phyloP scores from a whole-genome alignment of 2,329 filamentous ascomycete genomes.

The Magnaporthiopsis poae region DNA sequence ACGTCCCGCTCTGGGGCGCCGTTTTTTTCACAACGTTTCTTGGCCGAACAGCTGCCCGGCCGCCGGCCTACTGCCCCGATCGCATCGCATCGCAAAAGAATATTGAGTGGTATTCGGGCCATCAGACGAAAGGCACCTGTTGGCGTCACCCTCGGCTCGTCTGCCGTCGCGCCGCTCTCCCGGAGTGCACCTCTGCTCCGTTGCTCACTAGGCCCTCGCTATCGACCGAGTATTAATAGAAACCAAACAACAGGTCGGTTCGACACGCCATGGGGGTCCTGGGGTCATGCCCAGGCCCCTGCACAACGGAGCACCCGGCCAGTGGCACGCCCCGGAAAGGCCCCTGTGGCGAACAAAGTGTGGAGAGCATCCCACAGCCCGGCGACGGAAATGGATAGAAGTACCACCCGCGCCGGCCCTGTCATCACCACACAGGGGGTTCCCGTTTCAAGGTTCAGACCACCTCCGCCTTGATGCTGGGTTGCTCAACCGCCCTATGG shows the following conservation, averaged over 20 bases:
- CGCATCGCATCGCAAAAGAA: no score
- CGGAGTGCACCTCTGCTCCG: background rate
- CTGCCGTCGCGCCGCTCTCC: no score
- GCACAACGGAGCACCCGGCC: background rate
- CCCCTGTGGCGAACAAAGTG: background rate
- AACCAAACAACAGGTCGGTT: background rate
- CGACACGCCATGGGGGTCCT: background rate
- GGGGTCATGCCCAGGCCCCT: background rate
- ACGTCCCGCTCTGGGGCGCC: background rate
- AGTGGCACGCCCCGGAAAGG: background rate
- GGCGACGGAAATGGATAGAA: background rate
- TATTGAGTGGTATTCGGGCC: background rate
- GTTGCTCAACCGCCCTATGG: background rate
- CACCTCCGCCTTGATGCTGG: background rate
- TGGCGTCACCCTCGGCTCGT: no score
- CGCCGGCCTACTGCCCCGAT: no score
- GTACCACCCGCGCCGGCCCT: background rate
- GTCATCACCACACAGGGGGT: background rate
- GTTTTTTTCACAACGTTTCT: background rate
- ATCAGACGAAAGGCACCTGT: background rate
- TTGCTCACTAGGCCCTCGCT: background rate
- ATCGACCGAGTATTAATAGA: background rate
- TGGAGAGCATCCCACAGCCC: background rate
- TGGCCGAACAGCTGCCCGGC: background rate
- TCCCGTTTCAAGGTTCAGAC: background rate